Conservation (phyloP, 2,329 filamentous ascomycete genomes). For the Penicillium concentricum region DNA sequence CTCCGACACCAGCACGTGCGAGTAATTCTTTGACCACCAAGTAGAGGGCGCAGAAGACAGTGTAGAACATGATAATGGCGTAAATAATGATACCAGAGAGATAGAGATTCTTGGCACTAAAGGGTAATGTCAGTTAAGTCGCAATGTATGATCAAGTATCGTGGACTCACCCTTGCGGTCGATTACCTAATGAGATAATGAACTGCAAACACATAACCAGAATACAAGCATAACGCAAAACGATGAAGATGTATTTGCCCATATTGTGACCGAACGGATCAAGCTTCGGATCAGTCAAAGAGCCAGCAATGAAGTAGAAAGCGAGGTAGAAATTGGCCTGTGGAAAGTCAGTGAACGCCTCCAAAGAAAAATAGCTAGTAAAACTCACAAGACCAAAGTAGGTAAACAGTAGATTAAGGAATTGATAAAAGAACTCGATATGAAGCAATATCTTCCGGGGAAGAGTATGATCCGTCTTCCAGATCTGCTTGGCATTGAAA, state of each 20-base stretch:
- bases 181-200: conserved; percentile 92
- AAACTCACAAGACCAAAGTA: conserved; percentile 77
- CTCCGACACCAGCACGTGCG: conserved; percentile 43
- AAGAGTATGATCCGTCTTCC: conserved; percentile 87
- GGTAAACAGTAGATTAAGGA: conserved; percentile 88
- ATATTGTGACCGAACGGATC: conserved; percentile 92
- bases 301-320: conserved; percentile 96
- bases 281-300: conserved; percentile 71
- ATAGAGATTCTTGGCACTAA: conserved; percentile 78
- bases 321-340: conserved; percentile 96
- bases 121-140: conserved; percentile 5
- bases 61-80: conserved; percentile 92
- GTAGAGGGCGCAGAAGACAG: conserved; percentile 82
- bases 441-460: conserved; percentile 87
- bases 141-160: neutral
- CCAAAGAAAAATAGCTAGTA: neutral
- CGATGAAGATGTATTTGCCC: conserved; percentile 78
- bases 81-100: conserved; percentile 86
- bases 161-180: conserved; percentile 71
- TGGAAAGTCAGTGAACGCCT: conserved; percentile 11
- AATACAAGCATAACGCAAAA: conserved; percentile 81
- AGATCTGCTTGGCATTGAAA: conserved; percentile 90
- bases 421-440: conserved; percentile 93
- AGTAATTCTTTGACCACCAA: conserved; percentile 82
- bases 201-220: conserved; percentile 93